These are phyloP conservation scores for Cynanchum wilfordii DNA, from an alignment of 257 asterid species.

Conservation along the genomic window DNA sequence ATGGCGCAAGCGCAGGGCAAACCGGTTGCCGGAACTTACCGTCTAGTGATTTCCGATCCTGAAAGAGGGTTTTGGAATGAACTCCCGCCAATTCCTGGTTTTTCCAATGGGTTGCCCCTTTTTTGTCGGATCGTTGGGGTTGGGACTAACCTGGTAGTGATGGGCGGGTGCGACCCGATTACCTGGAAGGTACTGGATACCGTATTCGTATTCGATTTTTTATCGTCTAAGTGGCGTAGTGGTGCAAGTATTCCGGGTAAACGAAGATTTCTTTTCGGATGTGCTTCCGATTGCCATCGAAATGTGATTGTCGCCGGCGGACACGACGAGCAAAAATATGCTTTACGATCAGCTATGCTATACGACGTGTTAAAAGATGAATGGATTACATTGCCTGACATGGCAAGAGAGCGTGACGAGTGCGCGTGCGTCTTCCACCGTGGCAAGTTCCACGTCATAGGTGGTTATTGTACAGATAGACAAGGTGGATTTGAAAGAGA, in stretches of 20 bases:
- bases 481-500: conserved; percentile 16
- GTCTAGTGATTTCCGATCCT: conserved; percentile 16
- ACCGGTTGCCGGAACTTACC: background rate
- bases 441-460: conserved; percentile 23
- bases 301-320: conserved; percentile 25
- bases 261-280: conserved; percentile 18
- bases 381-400: conserved; percentile 22
- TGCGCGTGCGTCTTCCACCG: conserved; percentile 16
- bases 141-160: conserved; percentile 18
- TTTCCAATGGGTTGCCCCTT: conserved; percentile 19
- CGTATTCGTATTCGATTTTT: conserved; percentile 20
- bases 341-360: conserved; percentile 1
- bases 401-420: conserved; percentile 21
- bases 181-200: conserved; percentile 8
- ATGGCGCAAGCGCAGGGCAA: conserved; percentile 18
- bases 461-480: conserved; percentile 15
- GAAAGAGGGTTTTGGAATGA: conserved; percentile 7
- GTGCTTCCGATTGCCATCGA: conserved; percentile 13
- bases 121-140: conserved; percentile 21
- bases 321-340: conserved; percentile 14
- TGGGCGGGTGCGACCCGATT: conserved; percentile 28
- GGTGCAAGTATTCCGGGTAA: conserved; percentile 27
- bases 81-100: conserved; percentile 23
- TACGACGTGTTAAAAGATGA: conserved; percentile 19
- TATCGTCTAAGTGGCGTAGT: conserved; percentile 21